These are phyloP conservation scores for Tricharina praecox DNA, from an alignment of 495 filamentous ascomycete genomes.

Conservation along the genomic window DNA sequence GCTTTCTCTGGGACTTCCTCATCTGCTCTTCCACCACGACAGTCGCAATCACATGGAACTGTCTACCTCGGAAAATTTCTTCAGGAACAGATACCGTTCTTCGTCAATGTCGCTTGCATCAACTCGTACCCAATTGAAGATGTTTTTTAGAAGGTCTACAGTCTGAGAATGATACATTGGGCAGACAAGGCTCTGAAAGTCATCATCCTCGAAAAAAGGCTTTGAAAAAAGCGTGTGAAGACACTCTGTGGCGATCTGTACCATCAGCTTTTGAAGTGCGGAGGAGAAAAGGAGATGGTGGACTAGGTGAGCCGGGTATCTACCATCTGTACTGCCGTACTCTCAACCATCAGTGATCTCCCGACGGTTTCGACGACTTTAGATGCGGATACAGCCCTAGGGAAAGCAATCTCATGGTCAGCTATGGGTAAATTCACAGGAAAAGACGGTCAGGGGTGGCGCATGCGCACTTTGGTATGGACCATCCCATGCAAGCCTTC, in stretches of 20 bases:
- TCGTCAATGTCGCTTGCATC: constrained; percentile 70
- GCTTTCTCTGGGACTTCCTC: background rate
- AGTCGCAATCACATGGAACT: background rate
- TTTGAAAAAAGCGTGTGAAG: constrained; percentile 67
- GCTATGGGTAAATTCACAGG: no score
- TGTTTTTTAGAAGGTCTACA: constrained; percentile 50
- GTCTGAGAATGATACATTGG: constrained; percentile 58
- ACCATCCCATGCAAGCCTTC: constrained; percentile 64
- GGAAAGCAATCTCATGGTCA: constrained; percentile 1
- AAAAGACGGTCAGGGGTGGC: background rate
- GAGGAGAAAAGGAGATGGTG: background rate
- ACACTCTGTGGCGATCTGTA: constrained; percentile 64
- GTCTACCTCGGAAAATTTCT: constrained; percentile 78
- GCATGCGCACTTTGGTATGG: constrained; percentile 42
- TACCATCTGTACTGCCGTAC: constrained; percentile 57
- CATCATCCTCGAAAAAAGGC: constrained; percentile 53
- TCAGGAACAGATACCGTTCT: constrained; percentile 75
- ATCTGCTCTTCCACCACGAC: no score
- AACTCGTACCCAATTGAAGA: constrained; percentile 70
- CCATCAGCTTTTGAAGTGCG: constrained; percentile 19
- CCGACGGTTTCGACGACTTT: constrained; percentile 56
- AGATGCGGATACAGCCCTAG: constrained; percentile 48
- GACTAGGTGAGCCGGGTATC: no score
- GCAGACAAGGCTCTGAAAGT: constrained; percentile 60
- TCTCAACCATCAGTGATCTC: constrained; percentile 51